Evolutionary conservation across 306 rosid genomes (phyloP).

Genomic region (Lagenaria siceraria): DNA sequence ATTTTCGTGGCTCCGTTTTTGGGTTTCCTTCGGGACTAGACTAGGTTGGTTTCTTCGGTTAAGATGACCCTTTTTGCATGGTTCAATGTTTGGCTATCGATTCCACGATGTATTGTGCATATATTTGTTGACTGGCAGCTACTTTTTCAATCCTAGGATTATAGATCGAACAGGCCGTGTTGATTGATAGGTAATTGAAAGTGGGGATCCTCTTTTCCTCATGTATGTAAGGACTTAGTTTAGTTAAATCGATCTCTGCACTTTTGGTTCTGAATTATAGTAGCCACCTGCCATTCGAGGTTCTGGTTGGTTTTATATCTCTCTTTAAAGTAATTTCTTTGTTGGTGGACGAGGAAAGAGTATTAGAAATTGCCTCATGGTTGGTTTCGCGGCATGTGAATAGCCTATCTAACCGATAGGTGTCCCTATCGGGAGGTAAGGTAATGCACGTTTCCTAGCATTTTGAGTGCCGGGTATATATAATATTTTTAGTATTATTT

Average conservation of each 20-base stretch:
- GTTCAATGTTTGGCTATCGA: neutral
- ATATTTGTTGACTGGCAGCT: neutral
- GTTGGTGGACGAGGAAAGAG: neutral
- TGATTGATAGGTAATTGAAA: neutral
- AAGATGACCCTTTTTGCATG: neutral
- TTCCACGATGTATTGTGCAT: neutral
- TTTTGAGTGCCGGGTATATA: neutral
- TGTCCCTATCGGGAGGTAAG: neutral
- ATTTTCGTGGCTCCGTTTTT: neutral
- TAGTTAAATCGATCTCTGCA: neutral
- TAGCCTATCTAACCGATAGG: neutral
- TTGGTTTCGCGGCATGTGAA: neutral
- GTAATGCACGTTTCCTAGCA: neutral
- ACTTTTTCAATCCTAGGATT: neutral
- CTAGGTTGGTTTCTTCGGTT: neutral
- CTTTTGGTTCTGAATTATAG: neutral
- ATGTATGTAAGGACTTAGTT: neutral
- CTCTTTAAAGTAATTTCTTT: neutral
- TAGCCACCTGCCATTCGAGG: neutral
- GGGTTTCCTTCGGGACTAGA: neutral
- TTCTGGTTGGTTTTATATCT: neutral
- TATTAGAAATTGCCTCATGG: neutral
- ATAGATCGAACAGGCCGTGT: neutral
- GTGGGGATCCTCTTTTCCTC: neutral
- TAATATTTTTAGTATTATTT: neutral